Evolutionary conservation across 352 stramenopile genomes (phyloP), one percentile per base, ranked within the genome.

Genomic region (Pythium brachiatum): DNA sequence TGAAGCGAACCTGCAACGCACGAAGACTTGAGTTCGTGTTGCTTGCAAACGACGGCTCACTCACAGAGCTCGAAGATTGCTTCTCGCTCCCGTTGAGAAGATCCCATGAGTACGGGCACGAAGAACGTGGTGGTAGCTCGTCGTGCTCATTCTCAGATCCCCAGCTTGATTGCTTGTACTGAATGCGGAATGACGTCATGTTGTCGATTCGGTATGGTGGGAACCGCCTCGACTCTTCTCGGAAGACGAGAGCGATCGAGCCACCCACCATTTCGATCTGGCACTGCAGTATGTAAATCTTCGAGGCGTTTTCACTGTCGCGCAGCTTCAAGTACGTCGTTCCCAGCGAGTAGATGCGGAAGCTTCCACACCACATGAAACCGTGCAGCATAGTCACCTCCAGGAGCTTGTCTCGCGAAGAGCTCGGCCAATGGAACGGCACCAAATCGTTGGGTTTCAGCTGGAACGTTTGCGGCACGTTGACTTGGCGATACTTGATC

Each of bases 201-300:
- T 97, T 97, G 63, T 96, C 88, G 51, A 97, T 96, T 51, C 89
- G 80, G 62, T 97, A 97, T 15, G 88, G 89, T 21, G 86, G 89
- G 53, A 93, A 97, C 4, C 86, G 81, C 41, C 76, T 86, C 18
- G 83, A 95, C 65, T 96, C 87, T 72, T 92, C 83, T 21, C 83
- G 75, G 51, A 97, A 95, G 12, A 95, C 76, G 32, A 94, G 64
- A 13, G 88, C 86, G 55, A 95, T 85, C 11, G 88, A 96, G 1
- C 86, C 87, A 6, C 89, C 89, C 23, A 96, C 70, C 63, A 95
- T 78, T 43, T 96, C 86, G 44, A 94, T 89, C 56, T 94, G 84
- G 32, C 88, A 95, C 64, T 94, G 83, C 47, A 96, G 66, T 59
- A 97, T 96, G 74, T 96, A 96, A 36, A 94, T 93, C 25, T 67